A percentile compares a stretch with the other conserved stretches of the same genome.
phyloP scores from a whole-genome alignment of 2,329 filamentous ascomycete genomes.

The Alternaria sp. region DNA sequence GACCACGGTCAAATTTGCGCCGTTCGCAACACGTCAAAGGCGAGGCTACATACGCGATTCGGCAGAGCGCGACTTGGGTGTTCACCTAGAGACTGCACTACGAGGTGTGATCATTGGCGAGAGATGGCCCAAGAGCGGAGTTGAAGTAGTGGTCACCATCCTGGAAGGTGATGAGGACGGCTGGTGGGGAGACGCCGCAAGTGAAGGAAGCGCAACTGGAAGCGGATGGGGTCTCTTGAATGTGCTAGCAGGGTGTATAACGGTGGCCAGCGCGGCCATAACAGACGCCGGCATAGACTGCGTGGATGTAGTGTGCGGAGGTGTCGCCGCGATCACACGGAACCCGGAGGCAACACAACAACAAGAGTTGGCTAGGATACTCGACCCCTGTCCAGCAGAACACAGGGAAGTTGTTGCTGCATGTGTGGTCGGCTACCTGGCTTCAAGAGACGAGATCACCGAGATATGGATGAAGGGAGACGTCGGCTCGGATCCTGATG shows the following conservation, averaged over 20 bases:
- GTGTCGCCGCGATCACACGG: constrained; percentile 80
- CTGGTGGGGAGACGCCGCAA: constrained; percentile 65
- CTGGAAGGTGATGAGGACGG: constrained; percentile 90
- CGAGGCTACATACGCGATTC: constrained; percentile 87
- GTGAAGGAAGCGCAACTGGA: constrained; percentile 59
- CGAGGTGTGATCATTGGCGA: constrained; percentile 90
- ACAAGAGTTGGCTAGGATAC: constrained; percentile 62
- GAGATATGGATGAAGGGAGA: constrained; percentile 93
- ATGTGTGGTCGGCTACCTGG: constrained; percentile 90
- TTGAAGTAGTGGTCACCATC: constrained; percentile 93
- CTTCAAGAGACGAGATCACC: constrained; percentile 86
- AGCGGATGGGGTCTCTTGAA: constrained; percentile 88
- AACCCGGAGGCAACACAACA: constrained; percentile 34
- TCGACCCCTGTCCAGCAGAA: constrained; percentile 85
- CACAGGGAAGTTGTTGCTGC: constrained; percentile 79
- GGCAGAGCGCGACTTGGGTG: constrained; percentile 85
- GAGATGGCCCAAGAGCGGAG: constrained; percentile 96
- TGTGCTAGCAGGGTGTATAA: constrained; percentile 89
- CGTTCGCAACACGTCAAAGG: constrained; percentile 84
- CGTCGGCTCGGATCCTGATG: constrained; percentile 58
- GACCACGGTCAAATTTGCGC: constrained; percentile 95
- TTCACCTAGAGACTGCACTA: constrained; percentile 89
- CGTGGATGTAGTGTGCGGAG: constrained; percentile 87
- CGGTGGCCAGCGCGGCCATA: constrained; percentile 89
- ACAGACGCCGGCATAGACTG: constrained; percentile 96